Base-by-base conservation (phyloP, 129 eudicot species). In the Scalesia atractyloides region DNA sequence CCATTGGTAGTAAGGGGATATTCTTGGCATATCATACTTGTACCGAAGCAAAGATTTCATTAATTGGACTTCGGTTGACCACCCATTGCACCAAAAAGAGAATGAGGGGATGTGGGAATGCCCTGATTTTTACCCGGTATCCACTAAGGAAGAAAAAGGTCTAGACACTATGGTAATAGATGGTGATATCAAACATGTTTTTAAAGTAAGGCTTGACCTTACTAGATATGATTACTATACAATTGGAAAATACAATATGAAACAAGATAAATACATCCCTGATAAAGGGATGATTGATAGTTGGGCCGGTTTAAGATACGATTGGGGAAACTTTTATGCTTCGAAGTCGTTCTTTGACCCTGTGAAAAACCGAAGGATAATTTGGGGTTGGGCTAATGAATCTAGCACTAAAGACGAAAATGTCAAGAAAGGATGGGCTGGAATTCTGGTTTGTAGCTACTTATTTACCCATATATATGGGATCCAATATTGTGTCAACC, bases 301-400 rank as follows among this genome's bases (percentile, higher is more conserved):
- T 59, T 50, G 77, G 83, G 26, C 52, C 59, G 52, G 84, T 16
- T 58, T 76, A 51, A 77, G 87, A 33, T 89, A 83, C 9, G 91
- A 86, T 80, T 82, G 83, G 78, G 96, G 96, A 8, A 84, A 79
- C 33, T 84, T 79, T 80, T 89, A 86, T 80, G 96, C 96, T 17
- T 89, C 96, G 2, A 89, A 84, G 60, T 82, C 86, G 0, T 89
- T 89, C 51, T 89, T 60, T 47, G 96, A 89, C 63, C 75, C 81
- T 16, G 15, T 19, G 22, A 80, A 69, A 15, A 69, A 79, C 3
- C 84, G 92, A 39, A 83, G 96, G 75, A 69, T 88, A n/a, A 51
- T 86, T 18, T 81, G 85, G 91, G 96, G 77, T 8, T 86, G 96
- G 96, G 52, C 79, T 37, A 84, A 77, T 12, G 92, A 89, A 59